Evolutionary conservation across 2,329 filamentous ascomycete species (phyloP), one percentile per base, ranked within the genome.

Genomic region (Davidsoniella neocaledoniae): DNA sequence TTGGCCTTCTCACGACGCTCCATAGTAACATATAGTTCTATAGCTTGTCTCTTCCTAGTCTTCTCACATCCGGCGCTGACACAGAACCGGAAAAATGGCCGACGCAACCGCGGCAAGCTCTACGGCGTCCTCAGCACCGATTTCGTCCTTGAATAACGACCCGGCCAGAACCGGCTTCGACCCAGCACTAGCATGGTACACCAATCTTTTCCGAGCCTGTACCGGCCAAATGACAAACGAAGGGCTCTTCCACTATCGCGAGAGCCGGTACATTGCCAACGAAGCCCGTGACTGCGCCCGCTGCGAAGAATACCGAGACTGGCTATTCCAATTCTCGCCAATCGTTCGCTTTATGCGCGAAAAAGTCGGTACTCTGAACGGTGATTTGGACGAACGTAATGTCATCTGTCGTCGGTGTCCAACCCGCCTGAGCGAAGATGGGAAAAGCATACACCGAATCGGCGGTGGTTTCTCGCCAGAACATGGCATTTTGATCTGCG

Each of bases 401-500:
- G 83, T 98, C 53, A 72, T 81, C 41, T 98, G 91, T 63, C 74
- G 80, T 23, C 77, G 86, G 52, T 98, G 91, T 62, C 77, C 77
- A 6, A 70, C 73, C 12, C 66, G 70, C 29, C 64, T 78, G 33
- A 70, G 69, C 37, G 66, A 72, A 56, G 67, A 74, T 55, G 79
- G 77, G 17, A 33, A 33, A 12, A 69, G 74, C 47, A 71, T 81
- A 44, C 79, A 83, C 61, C 68, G 76, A 47, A 70, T 76, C 61
- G 75, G 75, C 33, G 91, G 90, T 23, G 91, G 91, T 1, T 96
- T 96, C 63, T 81, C 82, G 62, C 80, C 87, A 1, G 73, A 83
- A 46, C 83, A 87, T 62, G 91, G 91, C 37, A 95, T 98, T 55
- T 63, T 93, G 60, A 72, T 98, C 19, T 98, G 91, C 66, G 86